Conservation (phyloP, 345 rosid species). For the Linum trigynum region DNA sequence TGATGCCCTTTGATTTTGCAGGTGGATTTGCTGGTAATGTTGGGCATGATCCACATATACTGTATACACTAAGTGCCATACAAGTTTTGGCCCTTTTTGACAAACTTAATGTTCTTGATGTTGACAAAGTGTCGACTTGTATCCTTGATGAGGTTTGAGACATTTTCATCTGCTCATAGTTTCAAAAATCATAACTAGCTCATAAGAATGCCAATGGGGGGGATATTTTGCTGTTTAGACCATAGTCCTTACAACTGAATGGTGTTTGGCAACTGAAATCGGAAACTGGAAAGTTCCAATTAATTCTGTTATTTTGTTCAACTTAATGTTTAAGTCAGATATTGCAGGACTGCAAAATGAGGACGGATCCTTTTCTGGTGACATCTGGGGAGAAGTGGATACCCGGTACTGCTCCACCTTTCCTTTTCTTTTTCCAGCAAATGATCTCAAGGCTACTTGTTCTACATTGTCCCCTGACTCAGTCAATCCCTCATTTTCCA, state of each 20-base stretch:
- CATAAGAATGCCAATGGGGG: no score
- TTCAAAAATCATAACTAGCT: no score
- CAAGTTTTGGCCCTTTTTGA: constrained; percentile 73
- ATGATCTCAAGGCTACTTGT: no score
- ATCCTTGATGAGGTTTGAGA: constrained; percentile 35
- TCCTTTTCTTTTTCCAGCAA: background rate
- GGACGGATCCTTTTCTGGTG: constrained; percentile 95
- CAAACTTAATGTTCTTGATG: constrained; percentile 57
- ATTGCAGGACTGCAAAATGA: constrained; percentile 70
- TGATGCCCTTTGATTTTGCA: constrained; percentile 21
- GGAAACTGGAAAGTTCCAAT: background rate
- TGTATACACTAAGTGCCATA: constrained; percentile 76
- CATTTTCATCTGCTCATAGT: background rate
- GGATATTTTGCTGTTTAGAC: no score
- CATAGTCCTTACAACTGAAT: no score
- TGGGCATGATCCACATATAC: constrained; percentile 79
- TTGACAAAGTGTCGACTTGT: constrained; percentile 62
- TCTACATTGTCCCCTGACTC: constrained; percentile 9
- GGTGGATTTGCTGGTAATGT: constrained; percentile 95
- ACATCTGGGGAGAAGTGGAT: constrained; percentile 95
- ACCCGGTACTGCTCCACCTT: constrained; percentile 35
- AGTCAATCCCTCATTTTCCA: constrained; percentile 14
- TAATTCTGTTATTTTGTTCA: constrained; percentile 8
- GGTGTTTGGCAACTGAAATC: background rate
- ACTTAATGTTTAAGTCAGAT: constrained; percentile 41